Conservation (phyloP, 495 filamentous ascomycete genomes). For the Neurospora terricola region DNA sequence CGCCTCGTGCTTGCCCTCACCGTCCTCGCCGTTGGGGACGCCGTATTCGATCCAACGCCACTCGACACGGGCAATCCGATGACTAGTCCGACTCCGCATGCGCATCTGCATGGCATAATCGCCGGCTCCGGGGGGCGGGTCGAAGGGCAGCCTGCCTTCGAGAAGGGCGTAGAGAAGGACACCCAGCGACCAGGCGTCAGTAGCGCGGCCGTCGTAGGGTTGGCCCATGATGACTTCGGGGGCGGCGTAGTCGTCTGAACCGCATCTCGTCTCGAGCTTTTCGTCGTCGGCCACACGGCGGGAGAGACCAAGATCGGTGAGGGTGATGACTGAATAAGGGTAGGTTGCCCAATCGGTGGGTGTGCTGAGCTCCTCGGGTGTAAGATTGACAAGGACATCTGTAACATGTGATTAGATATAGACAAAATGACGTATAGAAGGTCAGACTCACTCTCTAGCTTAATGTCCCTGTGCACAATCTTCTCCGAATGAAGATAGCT, state of each 20-base stretch:
- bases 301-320: conserved; percentile 90
- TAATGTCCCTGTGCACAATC: conserved; percentile 95
- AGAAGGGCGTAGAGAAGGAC: conserved; percentile 89
- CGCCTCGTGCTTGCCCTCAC: conserved; percentile 36
- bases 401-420: neutral
- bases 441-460: conserved; percentile 74
- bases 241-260: conserved; percentile 93
- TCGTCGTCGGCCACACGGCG: conserved; percentile 66
- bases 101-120: conserved; percentile 47
- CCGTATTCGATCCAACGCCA: conserved; percentile 88
- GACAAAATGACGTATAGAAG: neutral
- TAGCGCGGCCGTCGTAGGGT: conserved; percentile 84
- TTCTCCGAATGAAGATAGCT: conserved; percentile 72
- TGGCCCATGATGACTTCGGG: conserved; percentile 94
- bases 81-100: conserved; percentile 66
- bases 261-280: conserved; percentile 83
- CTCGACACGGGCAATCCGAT: conserved; percentile 88
- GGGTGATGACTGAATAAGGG: conserved; percentile 70
- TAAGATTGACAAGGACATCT: conserved; percentile 88
- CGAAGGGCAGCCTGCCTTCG: conserved; percentile 86
- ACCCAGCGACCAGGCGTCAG: conserved; percentile 91
- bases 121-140: conserved; percentile 64
- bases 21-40: conserved; percentile 52
- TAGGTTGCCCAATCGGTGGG: conserved; percentile 55
- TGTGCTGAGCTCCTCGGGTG: conserved; percentile 38